Evolutionary conservation across 257 asterid genomes (phyloP), one percentile per base, ranked within the genome.

Genomic region (Solanum pimpinellifolium): DNA sequence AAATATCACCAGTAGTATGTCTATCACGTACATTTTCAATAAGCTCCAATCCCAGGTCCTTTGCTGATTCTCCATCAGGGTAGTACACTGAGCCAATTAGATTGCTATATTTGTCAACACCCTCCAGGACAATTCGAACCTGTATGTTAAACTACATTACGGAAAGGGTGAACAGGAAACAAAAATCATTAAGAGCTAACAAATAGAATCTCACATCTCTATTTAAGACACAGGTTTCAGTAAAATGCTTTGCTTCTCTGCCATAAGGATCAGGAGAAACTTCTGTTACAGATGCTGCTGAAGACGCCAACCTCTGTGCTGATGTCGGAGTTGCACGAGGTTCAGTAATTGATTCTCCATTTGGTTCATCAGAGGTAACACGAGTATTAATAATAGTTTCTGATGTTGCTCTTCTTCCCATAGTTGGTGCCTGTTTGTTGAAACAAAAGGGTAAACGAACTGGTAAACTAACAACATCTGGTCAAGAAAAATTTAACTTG

Each of bases 241-340:
- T 94, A 89, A 94, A 97, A 91, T 96, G 99, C 89, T 95, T 97
- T 83, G 99, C 99, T 91, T 97, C 99, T 89, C 92, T 97, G 46
- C 98, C 99, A 89, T 89, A 97, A 52, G 98, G 94, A 88, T 97
- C 99, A 46, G 96, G 93, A 37, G 95, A 90, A 89, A 91, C 97
- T 89, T 97, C 99, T 87, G 89, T 91, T 86, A 88, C 83, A 70
- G 96, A 84, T 78, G 90, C 91, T 31, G 98, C 90, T 31, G 95
- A 90, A 56, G 97, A 92, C 75, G 98, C 94, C 75, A 97, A 89
- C 89, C 98, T 94, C 91, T 95, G 98, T 42, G 99, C 99, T 84
- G 99, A 92, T 86, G 99, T 96, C 74, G 93, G 89, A 39, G 98
- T 94, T 76, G 92, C 95, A 88, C 82, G 95, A 66, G 91, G 44